Conservation (phyloP, 257 asterid species). For the Solanum clarkiae region DNA sequence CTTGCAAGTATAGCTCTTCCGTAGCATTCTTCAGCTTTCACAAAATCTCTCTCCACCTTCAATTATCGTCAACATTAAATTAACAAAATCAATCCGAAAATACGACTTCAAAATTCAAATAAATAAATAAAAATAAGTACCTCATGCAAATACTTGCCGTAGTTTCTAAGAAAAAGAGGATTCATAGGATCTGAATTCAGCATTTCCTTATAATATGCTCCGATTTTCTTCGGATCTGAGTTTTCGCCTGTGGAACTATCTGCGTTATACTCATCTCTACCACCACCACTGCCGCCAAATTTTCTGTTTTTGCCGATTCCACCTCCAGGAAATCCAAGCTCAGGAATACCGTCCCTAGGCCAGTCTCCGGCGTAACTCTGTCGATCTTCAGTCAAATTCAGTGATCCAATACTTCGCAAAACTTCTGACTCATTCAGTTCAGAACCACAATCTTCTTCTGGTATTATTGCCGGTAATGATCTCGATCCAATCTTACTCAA, state of each 20-base stretch:
- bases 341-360: conserved; percentile 3
- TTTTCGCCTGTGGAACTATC: background rate
- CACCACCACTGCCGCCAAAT: conserved; percentile 22
- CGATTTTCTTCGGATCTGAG: conserved; percentile 20
- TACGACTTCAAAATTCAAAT: background rate
- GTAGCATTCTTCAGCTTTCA: conserved; percentile 55
- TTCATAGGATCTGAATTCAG: conserved; percentile 39
- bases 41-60: conserved; percentile 56
- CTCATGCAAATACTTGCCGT: conserved; percentile 67
- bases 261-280: conserved; percentile 11
- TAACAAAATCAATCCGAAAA: background rate
- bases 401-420: background rate
- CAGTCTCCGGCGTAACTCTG: conserved; percentile 1
- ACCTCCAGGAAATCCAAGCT: conserved; percentile 30
- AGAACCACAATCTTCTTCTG: conserved; percentile 15
- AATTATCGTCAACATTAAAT: background rate
- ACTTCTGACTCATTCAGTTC: background rate
- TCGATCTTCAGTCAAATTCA: background rate
- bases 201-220: conserved; percentile 40
- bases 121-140: conserved; percentile 7
- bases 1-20: conserved; percentile 63
- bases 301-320: conserved; percentile 34
- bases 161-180: conserved; percentile 51
- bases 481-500: conserved; percentile 21
- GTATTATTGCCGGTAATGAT: conserved; percentile 13